Evolutionary conservation across 2,329 filamentous ascomycete genomes (phyloP), one percentile per base, ranked within the genome.

Genomic region (Monosporascus sp.): DNA sequence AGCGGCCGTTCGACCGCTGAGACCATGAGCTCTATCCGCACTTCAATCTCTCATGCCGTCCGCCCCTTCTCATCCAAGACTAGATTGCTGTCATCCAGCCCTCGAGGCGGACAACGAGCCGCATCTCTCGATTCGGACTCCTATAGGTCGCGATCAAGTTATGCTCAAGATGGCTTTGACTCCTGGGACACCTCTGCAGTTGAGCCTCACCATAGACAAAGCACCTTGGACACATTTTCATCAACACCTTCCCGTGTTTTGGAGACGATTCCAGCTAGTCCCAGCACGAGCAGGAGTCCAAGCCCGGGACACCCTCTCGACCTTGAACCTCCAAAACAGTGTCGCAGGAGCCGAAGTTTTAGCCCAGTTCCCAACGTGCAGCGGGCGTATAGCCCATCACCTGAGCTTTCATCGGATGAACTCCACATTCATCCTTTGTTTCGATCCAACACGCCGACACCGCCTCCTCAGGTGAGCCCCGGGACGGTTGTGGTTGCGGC

Each of bases 371-470:
- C 69, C 11, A 64, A 62, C 35, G 62, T 64, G 7, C 67, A 67
- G 20, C 68, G 72, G 55, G 67, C 59, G 62, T 68, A 58, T 56
- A 64, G 55, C 46, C 63, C 72, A 58, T 72, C 68, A 17, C 68
- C 69, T 49, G 66, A 72, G 27, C 52, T 60, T 3, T 70, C 60
- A 3, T 72, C 64, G 48, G 77, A 77, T 61, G 86, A 91, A 66
- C 76, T 83, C 3, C 83, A 90, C 63, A 90, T 91, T 46, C 88
- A 92, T 66, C 88, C 88, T 8, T 77, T 92, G 3, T 91, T 92
- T 73, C 79, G 88, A 54, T 85, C 84, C 6, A 86, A 89, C 64
- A 88, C 83, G 41, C 85, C 85, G 0, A 79, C 76, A 1, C 86
- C 87, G 7, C 84, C 87, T 1, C 82, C 87, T 0, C 70, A 81